Evolutionary conservation across 2,329 filamentous ascomycete species (phyloP).

Genomic region (Colletotrichum shisoi): DNA sequence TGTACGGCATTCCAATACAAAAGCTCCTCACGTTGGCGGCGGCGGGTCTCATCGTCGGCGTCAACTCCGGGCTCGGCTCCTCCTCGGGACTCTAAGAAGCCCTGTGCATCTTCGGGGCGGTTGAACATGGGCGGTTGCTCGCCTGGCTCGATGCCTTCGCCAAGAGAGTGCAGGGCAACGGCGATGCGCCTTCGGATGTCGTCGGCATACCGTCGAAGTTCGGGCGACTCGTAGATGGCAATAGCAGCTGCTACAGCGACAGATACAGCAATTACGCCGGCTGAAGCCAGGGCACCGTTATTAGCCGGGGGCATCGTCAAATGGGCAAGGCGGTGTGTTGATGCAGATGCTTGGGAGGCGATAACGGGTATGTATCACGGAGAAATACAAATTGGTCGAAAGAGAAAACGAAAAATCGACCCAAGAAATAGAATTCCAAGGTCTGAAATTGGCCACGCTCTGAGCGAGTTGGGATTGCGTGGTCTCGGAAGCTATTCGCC

Average conservation of each 20-base stretch:
- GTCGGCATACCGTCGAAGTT: conserved; percentile 67
- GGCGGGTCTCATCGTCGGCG: conserved; percentile 68
- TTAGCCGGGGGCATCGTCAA: conserved; percentile 61
- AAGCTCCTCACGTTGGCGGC: conserved; percentile 69
- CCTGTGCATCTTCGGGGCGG: conserved; percentile 71
- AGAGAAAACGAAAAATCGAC: neutral
- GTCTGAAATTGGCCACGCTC: conserved; percentile 30
- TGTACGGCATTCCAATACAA: conserved; percentile 70
- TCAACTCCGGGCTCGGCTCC: conserved; percentile 61
- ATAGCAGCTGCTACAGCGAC: conserved; percentile 66
- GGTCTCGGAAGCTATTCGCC: conserved; percentile 32
- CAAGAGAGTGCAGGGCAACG: conserved; percentile 65
- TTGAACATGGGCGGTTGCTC: conserved; percentile 66
- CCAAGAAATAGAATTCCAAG: conserved; percentile 18
- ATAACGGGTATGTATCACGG: neutral
- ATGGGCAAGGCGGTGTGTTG: conserved; percentile 5
- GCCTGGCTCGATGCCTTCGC: conserved; percentile 62
- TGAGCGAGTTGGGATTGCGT: conserved; percentile 30
- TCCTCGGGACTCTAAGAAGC: conserved; percentile 64
- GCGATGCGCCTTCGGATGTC: conserved; percentile 69
- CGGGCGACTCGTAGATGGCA: conserved; percentile 70
- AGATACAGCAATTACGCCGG: conserved; percentile 65
- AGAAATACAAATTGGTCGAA: neutral
- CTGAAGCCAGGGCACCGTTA: conserved; percentile 63
- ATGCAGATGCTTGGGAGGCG: conserved; percentile 24